Evolutionary conservation across 192 early-diverging fungal genomes (phyloP).

Genomic region (Phlyctochytrium planicorne): DNA sequence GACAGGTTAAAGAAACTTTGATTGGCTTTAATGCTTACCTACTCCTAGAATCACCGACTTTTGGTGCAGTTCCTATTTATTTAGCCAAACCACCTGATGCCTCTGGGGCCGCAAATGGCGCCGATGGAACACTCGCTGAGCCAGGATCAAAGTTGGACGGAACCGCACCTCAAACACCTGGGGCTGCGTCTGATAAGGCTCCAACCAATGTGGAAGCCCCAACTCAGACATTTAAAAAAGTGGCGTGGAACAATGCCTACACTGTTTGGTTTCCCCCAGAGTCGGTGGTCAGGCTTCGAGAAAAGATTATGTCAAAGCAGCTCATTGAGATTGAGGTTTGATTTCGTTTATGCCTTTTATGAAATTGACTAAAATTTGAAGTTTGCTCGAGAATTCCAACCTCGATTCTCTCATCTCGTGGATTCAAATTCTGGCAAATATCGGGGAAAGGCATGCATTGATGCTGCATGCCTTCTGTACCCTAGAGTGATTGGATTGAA

Average conservation of each 20-base stretch:
- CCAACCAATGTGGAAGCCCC: slow-evolving; percentile 3
- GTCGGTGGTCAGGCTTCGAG: slow-evolving; percentile 45
- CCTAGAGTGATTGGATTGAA: slow-evolving; percentile 49
- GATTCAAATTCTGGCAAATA: slow-evolving; percentile 47
- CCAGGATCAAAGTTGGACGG: not conserved
- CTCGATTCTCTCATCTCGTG: slow-evolving; percentile 42
- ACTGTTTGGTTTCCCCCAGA: slow-evolving; percentile 48
- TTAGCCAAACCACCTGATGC: slow-evolving; percentile 12
- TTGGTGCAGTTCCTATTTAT: slow-evolving; percentile 26
- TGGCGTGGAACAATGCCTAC: slow-evolving; percentile 36
- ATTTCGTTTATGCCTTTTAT: not conserved
- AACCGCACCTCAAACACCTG: slow-evolving; percentile 8
- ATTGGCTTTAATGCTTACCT: not conserved
- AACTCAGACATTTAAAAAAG: slow-evolving; percentile 43
- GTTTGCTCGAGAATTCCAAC: slow-evolving; percentile 51
- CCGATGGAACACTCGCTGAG: not conserved
- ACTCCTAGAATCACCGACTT: slow-evolving; percentile 10
- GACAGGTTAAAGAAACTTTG: not conserved
- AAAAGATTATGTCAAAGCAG: slow-evolving; percentile 43
- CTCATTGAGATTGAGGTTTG: slow-evolving; percentile 48
- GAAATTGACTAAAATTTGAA: slow-evolving; percentile 14
- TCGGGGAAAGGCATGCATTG: slow-evolving; percentile 42
- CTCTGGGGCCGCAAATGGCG: not conserved
- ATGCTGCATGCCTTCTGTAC: slow-evolving; percentile 44
- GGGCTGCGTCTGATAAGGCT: slow-evolving; percentile 16